Percentiles rank a stretch among this genome's conserved stretches.
These are phyloP conservation scores for Diophrys sp. DNA, from an alignment of 73 alveolate species.

Conservation along the genomic window DNA sequence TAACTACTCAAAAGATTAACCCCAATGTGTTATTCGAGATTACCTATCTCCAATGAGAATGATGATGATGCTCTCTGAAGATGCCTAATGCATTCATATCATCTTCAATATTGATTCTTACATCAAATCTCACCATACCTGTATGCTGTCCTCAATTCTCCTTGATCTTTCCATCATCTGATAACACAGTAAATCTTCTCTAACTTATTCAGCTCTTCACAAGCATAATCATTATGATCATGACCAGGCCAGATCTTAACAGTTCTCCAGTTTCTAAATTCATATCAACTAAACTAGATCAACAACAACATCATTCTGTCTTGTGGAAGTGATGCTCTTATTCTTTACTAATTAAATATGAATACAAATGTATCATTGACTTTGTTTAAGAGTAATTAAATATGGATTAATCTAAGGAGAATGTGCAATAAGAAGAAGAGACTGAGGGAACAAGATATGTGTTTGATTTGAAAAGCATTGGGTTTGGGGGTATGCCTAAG, in stretches of 20 bases:
- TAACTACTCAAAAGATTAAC: too few relatives aligned
- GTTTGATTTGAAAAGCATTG: too few relatives aligned
- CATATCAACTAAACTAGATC: slow-evolving; percentile 95
- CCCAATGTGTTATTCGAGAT: too few relatives aligned
- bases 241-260: slow-evolving; percentile 99
- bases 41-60: too few relatives aligned
- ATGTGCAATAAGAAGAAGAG: too few relatives aligned
- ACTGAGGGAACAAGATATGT: too few relatives aligned
- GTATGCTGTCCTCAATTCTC: slow-evolving; percentile 94
- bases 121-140: slow-evolving; percentile 95
- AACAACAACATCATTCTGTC: slow-evolving; percentile 87
- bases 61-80: too few relatives aligned
- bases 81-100: slow-evolving; percentile 83
- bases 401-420: too few relatives aligned
- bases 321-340: slow-evolving; percentile 95
- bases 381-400: too few relatives aligned
- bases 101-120: slow-evolving; percentile 82
- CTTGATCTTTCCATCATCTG: slow-evolving; percentile 95
- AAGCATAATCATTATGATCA: slow-evolving; percentile 98
- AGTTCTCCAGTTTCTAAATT: slow-evolving; percentile 99
- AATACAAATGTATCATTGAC: too few relatives aligned
- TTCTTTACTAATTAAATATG: slow-evolving; percentile 92
- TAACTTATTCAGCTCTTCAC: slow-evolving; percentile 93
- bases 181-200: slow-evolving; percentile 87
- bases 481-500: too few relatives aligned